A percentile compares a stretch with the other conserved stretches of the same genome.
phyloP scores from a whole-genome alignment of 768 basidiomycete species.

The Mycena rosella region DNA sequence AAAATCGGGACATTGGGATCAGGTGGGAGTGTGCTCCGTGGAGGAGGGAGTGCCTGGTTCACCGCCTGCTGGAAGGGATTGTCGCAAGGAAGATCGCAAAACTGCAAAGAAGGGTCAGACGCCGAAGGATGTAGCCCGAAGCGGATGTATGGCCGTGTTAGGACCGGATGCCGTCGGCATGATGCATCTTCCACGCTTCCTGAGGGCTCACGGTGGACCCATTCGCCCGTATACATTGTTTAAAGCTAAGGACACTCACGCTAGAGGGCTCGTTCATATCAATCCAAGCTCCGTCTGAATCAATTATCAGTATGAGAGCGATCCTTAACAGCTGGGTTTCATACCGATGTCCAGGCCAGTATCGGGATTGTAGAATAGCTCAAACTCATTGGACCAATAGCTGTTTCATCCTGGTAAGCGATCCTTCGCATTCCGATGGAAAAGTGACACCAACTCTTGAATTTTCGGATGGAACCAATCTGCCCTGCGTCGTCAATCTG shows the following conservation, averaged over 20 bases:
- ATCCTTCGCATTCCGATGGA: not conserved
- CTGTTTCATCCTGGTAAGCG: constrained; percentile 43
- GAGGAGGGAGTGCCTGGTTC: constrained; percentile 66
- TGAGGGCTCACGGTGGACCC: no score
- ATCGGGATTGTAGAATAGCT: constrained; percentile 64
- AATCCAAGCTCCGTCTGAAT: constrained; percentile 76
- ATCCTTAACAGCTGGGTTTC: constrained; percentile 64
- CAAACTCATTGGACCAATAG: constrained; percentile 75
- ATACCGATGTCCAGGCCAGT: constrained; percentile 76
- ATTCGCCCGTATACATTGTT: no score
- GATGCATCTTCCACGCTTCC: no score
- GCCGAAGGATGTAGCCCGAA: no score
- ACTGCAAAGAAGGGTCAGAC: constrained; percentile 51
- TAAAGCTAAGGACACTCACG: constrained; percentile 49
- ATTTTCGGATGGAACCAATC: constrained; percentile 74
- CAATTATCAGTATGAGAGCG: constrained; percentile 1
- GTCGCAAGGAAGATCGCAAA: constrained; percentile 72
- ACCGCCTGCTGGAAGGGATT: constrained; percentile 71
- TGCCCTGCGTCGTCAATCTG: constrained; percentile 28
- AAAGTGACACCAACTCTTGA: constrained; percentile 54
- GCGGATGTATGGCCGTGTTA: no score
- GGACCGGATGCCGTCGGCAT: no score
- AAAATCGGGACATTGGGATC: constrained; percentile 68
- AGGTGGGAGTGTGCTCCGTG: constrained; percentile 63
- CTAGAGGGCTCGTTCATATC: constrained; percentile 83